Conservation (phyloP, 129 eudicot species). For the Oenanthe sinensis region DNA sequence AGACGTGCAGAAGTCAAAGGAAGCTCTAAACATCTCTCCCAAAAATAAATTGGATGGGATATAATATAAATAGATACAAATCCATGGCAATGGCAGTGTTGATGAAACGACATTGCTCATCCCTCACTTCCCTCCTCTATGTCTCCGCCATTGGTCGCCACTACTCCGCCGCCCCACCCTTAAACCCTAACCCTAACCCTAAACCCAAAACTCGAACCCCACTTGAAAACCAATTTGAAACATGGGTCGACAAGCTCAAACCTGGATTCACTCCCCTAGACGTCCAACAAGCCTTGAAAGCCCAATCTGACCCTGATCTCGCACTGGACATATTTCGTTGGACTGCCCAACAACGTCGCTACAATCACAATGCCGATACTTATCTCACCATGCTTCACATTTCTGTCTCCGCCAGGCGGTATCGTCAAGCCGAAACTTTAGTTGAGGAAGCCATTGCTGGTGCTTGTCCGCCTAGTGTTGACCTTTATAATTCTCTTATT, state of each 20-base stretch:
- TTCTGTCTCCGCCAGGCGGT: constrained; percentile 37
- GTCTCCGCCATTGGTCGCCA: constrained; percentile 18
- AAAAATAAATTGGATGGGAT: no score
- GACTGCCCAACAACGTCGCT: constrained; percentile 74
- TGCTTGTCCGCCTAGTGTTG: constrained; percentile 44
- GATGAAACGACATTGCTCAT: not conserved
- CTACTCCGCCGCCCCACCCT: constrained; percentile 14
- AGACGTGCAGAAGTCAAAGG: no score
- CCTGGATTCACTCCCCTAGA: constrained; percentile 63
- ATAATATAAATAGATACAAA: not conserved
- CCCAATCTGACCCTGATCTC: constrained; percentile 80
- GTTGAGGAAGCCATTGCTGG: constrained; percentile 72
- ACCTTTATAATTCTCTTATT: constrained; percentile 62
- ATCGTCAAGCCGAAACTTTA: constrained; percentile 54
- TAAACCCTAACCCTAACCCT: constrained; percentile 1
- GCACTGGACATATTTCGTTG: constrained; percentile 87
- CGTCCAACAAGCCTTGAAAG: constrained; percentile 46
- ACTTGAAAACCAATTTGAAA: constrained; percentile 52
- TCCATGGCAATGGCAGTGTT: not conserved
- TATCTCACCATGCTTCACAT: constrained; percentile 71
- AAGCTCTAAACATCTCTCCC: no score
- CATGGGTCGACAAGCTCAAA: constrained; percentile 59
- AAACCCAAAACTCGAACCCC: constrained; percentile 42
- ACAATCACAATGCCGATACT: constrained; percentile 59
- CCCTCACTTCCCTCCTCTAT: constrained; percentile 17